Evolutionary conservation across 352 stramenopile species (phyloP).

Genomic region (Blastocystis sp.): DNA sequence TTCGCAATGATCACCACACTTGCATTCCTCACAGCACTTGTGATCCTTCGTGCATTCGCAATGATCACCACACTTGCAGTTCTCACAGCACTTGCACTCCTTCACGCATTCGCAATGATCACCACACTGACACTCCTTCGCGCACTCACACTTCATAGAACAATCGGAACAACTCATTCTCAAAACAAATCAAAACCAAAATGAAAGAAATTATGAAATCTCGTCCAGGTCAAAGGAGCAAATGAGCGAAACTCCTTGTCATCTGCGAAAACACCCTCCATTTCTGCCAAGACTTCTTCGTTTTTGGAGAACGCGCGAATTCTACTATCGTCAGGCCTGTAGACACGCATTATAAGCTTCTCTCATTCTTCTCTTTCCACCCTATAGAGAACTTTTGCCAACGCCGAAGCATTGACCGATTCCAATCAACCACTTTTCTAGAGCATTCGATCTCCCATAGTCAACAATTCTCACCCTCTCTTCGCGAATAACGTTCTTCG

Average conservation of each 20-base stretch:
- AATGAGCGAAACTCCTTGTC: slow-evolving; percentile 5
- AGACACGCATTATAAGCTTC: background rate
- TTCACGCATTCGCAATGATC: background rate
- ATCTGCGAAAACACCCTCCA: background rate
- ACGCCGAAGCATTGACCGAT: too few species aligned
- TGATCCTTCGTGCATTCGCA: background rate
- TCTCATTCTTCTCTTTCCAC: background rate
- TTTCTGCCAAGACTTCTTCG: background rate
- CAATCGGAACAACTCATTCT: background rate
- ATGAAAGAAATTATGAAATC: slow-evolving; percentile 19
- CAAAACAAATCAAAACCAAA: background rate
- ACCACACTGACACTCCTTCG: background rate
- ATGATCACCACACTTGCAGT: slow-evolving; percentile 1
- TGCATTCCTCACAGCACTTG: background rate
- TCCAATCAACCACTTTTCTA: too few species aligned
- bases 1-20: background rate
- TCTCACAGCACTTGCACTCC: background rate
- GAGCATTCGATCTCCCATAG: too few species aligned
- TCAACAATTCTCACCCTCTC: too few species aligned
- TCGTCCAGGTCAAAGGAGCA: background rate
- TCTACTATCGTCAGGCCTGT: background rate
- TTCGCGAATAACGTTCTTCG: too few species aligned
- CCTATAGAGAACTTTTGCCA: too few species aligned
- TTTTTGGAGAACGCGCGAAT: background rate
- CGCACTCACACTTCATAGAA: background rate